phyloP scores from a whole-genome alignment of 2,329 filamentous ascomycete species.

The Metarhizium brunneum region DNA sequence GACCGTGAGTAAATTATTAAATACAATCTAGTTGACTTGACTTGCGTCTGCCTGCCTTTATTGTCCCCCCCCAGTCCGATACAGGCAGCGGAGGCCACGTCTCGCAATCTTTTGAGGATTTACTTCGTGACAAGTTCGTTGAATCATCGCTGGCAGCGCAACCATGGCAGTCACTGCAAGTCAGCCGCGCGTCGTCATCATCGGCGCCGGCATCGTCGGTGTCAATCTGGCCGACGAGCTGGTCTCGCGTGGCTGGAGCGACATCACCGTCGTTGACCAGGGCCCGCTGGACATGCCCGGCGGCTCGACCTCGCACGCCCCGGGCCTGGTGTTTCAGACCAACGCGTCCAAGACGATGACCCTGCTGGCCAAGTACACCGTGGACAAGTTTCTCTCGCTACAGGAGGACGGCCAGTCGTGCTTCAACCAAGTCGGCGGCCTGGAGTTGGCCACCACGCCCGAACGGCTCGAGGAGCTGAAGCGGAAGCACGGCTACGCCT shows the following conservation, averaged over 20 bases:
- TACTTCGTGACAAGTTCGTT: neutral
- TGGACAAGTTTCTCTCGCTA: conserved; percentile 48
- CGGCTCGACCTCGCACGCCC: conserved; percentile 56
- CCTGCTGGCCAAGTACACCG: conserved; percentile 49
- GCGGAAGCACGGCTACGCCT: conserved; percentile 51
- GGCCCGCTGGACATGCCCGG: conserved; percentile 53
- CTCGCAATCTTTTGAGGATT: no score
- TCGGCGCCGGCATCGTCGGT: conserved; percentile 56
- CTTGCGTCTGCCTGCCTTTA: no score
- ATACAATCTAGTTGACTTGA: no score
- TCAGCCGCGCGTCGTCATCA: conserved; percentile 42
- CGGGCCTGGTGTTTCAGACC: conserved; percentile 55
- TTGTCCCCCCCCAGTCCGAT: no score
- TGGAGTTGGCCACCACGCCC: conserved; percentile 53
- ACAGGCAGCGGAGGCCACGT: no score
- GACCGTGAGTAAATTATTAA: no score
- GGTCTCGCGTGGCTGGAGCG: conserved; percentile 49
- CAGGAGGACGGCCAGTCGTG: conserved; percentile 29
- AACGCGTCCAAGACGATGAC: conserved; percentile 49
- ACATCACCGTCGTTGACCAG: conserved; percentile 57
- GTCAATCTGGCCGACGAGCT: conserved; percentile 57
- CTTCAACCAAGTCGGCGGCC: conserved; percentile 54
- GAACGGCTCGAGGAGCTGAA: conserved; percentile 51
- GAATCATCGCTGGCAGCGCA: neutral
- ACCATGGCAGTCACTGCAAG: conserved; percentile 20